Conservation (phyloP, 257 asterid genomes). For the Paulownia fortunei region DNA sequence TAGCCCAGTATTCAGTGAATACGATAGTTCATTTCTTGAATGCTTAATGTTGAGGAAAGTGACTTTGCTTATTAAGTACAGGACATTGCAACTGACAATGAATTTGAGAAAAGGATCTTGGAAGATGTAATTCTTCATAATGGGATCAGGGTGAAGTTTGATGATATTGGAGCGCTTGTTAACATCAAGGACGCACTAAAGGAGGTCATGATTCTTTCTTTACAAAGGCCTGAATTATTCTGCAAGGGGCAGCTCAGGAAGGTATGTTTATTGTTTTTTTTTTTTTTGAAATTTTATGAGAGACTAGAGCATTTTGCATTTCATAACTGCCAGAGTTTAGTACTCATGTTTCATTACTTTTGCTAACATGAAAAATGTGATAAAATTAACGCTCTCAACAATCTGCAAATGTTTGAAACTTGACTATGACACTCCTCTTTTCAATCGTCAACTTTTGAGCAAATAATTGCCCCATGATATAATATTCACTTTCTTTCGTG, state of each 20-base stretch:
- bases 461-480: neutral
- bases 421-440: neutral
- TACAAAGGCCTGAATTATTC: conserved; percentile 51
- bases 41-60: neutral
- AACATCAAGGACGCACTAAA: conserved; percentile 41
- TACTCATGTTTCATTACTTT: neutral
- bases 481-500: neutral
- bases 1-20: neutral
- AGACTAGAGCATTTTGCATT: neutral
- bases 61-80: conserved; percentile 11
- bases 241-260: conserved; percentile 40
- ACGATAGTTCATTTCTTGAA: neutral
- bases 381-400: neutral
- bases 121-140: conserved; percentile 36
- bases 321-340: neutral
- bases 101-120: conserved; percentile 40
- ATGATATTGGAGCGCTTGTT: conserved; percentile 46
- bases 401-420: neutral
- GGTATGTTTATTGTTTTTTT: neutral
- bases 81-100: conserved; percentile 37
- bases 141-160: conserved; percentile 43
- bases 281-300: neutral
- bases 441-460: neutral
- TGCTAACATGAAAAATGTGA: neutral
- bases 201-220: conserved; percentile 49